These are phyloP conservation scores for Phyllachora maydis DNA, from an alignment of 2,329 filamentous ascomycete species.

Conservation along the genomic window DNA sequence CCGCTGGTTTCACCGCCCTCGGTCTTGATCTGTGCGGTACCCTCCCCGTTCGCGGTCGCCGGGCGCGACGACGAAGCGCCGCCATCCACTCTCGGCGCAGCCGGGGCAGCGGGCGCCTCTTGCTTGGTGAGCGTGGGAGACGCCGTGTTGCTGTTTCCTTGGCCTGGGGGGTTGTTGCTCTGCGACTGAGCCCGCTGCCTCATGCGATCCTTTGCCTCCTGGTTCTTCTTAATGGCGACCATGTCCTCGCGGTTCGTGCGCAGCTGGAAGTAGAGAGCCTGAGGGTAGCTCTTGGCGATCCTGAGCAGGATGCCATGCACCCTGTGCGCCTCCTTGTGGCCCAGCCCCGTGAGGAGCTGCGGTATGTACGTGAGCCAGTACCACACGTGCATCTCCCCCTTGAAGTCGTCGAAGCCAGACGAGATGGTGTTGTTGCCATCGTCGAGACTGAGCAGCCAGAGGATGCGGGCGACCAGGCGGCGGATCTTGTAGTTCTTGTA, in stretches of 20 bases:
- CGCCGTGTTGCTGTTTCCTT: too few relatives aligned
- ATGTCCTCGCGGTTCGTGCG: constrained; percentile 90
- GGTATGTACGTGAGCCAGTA: constrained; percentile 99
- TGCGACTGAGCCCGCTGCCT: constrained; percentile 22
- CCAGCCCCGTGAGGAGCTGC: constrained; percentile 78
- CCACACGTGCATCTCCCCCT: constrained; percentile 94
- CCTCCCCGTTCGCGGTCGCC: constrained; percentile 26
- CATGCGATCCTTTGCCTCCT: constrained; percentile 49
- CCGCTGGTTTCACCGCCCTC: too few relatives aligned
- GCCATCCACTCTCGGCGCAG: constrained; percentile 13
- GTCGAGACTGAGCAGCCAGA: constrained; percentile 91
- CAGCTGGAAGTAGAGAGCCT: constrained; percentile 88
- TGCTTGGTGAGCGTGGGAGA: constrained; percentile 31
- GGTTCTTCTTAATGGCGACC: constrained; percentile 73
- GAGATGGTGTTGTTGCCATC: constrained; percentile 70
- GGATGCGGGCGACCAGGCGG: constrained; percentile 77
- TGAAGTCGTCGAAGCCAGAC: constrained; percentile 82
- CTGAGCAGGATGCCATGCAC: constrained; percentile 75
- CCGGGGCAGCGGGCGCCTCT: constrained; percentile 18
- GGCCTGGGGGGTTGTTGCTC: constrained; percentile 22
- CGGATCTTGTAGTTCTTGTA: constrained; percentile 96
- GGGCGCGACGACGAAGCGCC: constrained; percentile 25
- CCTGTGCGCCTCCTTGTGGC: constrained; percentile 75
- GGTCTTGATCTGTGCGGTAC: constrained; percentile 18
- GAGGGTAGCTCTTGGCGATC: constrained; percentile 89